A percentile compares a stretch with the other conserved stretches of the same genome.
Conservation (phyloP, 805 yeast genomes). For the Kurtzmaniella cleridarum region DNA sequence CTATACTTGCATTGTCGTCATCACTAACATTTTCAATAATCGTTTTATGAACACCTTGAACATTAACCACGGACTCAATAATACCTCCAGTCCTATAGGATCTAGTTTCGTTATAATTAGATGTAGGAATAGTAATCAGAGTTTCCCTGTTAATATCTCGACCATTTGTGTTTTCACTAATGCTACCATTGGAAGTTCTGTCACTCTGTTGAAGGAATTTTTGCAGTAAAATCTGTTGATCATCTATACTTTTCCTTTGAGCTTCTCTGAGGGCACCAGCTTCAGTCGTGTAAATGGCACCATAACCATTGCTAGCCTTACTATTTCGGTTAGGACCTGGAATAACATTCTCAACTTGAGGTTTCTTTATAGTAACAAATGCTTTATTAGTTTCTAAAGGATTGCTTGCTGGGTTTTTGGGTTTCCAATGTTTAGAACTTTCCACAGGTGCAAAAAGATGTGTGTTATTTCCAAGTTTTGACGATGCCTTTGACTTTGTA, state of each 20-base stretch:
- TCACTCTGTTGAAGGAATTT: slow-evolving; percentile 19
- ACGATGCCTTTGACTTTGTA: background rate
- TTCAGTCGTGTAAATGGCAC: slow-evolving; percentile 41
- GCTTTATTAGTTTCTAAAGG: slow-evolving; percentile 62
- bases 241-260: slow-evolving; percentile 3
- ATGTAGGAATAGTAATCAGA: slow-evolving; percentile 5
- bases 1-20: slow-evolving; percentile 30
- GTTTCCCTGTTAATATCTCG: background rate
- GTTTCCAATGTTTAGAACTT: slow-evolving; percentile 34
- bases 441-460: too few species aligned
- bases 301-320: slow-evolving; percentile 14
- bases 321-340: slow-evolving; percentile 15
- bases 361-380: slow-evolving; percentile 66
- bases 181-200: slow-evolving; percentile 16
- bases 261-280: slow-evolving; percentile 35
- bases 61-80: slow-evolving; percentile 76
- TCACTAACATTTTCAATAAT: slow-evolving; percentile 65
- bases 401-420: slow-evolving; percentile 62
- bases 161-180: slow-evolving; percentile 5
- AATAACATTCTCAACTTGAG: slow-evolving; percentile 24
- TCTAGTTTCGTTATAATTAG: slow-evolving; percentile 29
- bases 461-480: background rate
- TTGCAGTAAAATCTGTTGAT: slow-evolving; percentile 10
- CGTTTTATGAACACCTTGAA: slow-evolving; percentile 80
- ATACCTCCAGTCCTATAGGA: slow-evolving; percentile 56